Evolutionary conservation across 225 moss, liverwort and hornwort species (phyloP), one percentile per base, ranked within the genome.

Genomic region (Asterella californica): DNA sequence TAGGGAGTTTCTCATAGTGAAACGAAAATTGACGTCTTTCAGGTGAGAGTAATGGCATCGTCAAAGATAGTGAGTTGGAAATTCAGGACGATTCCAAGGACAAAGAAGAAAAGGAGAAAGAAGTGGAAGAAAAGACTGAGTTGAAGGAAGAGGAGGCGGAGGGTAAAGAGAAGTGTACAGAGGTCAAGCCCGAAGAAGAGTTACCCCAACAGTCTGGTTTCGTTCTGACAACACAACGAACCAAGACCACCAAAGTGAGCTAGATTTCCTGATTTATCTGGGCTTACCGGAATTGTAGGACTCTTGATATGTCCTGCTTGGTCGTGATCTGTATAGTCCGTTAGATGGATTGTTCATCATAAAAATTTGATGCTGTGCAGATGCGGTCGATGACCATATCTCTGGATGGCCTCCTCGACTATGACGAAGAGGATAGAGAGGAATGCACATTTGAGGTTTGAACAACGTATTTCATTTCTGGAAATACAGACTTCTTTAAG

Each of bases 311-410:
- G n/a, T 1, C 46, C 70, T 2, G 6, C 38, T 22, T 22, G 21
- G 70, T 38, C 25, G 19, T 45, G 21, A 45, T 22, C 10, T 70
- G n/a, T n/a, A n/a, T 70, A 24, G 22, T 21, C 17, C 4, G 42
- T 54, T 47, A 2, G 14, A 75, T 34, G 10, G 10, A 37, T 21
- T 25, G 59, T 76, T 27, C 9, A 76, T 6, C 34, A 21, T 78
- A 24, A 37, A 70, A 79, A 3, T 9, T 25, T 34, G 37, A 70
- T 81, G 62, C 33, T 62, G 68, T 72, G 54, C 96, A 96, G 96
- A 92, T 94, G 94, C 94, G 96, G 75, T 96, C 96, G 45, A 96
- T 96, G 96, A 96, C 96, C 33, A 96, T 96, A 76, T 96, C 96
- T 66, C 83, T 96, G 76, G 96, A 96, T 90, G 96, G 96, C 53